A percentile compares a stretch with the other conserved stretches of the same genome.
Evolutionary conservation across 495 filamentous ascomycete species (phyloP).

Genomic region (Lophium mytilinum): DNA sequence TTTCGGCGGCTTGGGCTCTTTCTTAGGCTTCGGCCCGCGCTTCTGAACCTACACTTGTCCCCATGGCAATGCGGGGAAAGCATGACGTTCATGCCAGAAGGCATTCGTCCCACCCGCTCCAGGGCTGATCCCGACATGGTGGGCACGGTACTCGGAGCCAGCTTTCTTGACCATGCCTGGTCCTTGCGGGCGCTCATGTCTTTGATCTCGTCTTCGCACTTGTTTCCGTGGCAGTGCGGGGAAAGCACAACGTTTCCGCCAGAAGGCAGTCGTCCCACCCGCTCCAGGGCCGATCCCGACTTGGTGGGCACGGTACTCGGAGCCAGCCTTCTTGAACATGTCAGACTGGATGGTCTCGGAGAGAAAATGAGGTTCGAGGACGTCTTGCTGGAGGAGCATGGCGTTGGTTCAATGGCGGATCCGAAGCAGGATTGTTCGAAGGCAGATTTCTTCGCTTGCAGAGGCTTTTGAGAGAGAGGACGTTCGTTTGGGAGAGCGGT

Average conservation of each 20-base stretch:
- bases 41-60: conserved; percentile 58
- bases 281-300: conserved; percentile 50
- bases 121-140: conserved; percentile 57
- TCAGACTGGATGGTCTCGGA: too few species aligned
- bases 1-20: background rate
- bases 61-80: conserved; percentile 78
- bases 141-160: conserved; percentile 61
- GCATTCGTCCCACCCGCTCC: conserved; percentile 79
- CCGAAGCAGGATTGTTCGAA: too few species aligned
- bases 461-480: too few species aligned
- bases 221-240: conserved; percentile 68
- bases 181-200: conserved; percentile 68
- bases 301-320: conserved; percentile 66
- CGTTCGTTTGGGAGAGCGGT: too few species aligned
- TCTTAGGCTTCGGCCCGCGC: conserved; percentile 8
- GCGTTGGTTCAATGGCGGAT: too few species aligned
- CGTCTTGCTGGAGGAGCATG: too few species aligned
- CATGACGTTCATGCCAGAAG: conserved; percentile 73
- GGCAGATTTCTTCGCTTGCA: too few species aligned
- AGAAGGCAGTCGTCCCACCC: conserved; percentile 87
- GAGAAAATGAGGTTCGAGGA: too few species aligned
- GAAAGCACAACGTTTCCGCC: conserved; percentile 76
- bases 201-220: conserved; percentile 93
- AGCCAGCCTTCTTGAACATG: conserved; percentile 66
- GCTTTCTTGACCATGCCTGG: conserved; percentile 62